Evolutionary conservation across 2,329 filamentous ascomycete species (phyloP), one percentile per base, ranked within the genome.

Genomic region (Alternaria triticina): DNA sequence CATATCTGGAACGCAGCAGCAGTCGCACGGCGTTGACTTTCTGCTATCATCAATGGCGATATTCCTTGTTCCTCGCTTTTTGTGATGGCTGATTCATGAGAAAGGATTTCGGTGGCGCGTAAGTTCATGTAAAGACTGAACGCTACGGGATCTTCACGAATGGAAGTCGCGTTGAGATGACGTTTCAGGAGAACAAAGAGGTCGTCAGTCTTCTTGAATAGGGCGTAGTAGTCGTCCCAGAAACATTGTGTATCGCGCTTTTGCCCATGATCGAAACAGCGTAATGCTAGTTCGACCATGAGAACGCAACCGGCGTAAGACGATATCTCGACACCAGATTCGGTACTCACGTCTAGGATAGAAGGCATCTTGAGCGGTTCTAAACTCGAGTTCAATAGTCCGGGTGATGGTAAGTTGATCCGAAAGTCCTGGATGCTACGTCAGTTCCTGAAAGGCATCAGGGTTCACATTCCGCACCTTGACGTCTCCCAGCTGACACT

Each of bases 91-190:
- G 44, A 49, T 7, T 47, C 54, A 13, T 57, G 54, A 25, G 27
- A 47, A 3, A 57, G 15, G 9, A 57, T 57, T 13, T 57, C 54
- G 2, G 44, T 57, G 3, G 54, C 54, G 28, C 54, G 44, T 4
- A 57, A 10, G 4, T 57, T 57, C 12, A 57, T 17, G 54, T 57
- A 57, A 15, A 57, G 43, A 3, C 44, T 57, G 44, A 57, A 57
- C 0, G 54, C 54, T 25, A 47, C 27, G 12, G 54, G 54, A 27
- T 57, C 54, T 47, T 47, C 54, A 47, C 54, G 54, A 13, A 57
- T 40, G 13, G 54, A 57, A 9, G 17, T 49, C 13, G 54, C 44
- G 2, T 57, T 57, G 13, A 57, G 54, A 49, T 49, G 43, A 9
- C 15, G 43, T 10, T 57, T 57, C 7, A 57, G 54, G 11, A 40